phyloP scores from a whole-genome alignment of 352 stramenopile genomes.

The Phytopythium kandeliae region DNA sequence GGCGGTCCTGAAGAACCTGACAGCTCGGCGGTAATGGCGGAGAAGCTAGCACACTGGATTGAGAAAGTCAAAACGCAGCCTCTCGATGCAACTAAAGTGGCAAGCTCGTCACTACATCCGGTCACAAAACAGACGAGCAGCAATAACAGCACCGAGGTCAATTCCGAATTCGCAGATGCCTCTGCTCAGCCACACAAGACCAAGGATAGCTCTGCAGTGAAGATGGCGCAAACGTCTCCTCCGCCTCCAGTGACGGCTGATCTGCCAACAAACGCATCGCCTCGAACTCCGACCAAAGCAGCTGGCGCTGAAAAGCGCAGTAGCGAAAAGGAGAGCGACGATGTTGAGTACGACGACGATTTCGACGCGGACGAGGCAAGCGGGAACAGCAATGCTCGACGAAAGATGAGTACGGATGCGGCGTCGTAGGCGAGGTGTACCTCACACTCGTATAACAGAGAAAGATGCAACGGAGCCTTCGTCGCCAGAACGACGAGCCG shows the following conservation, averaged over 20 bases:
- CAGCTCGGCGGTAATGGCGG: conserved; percentile 16
- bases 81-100: too few species aligned
- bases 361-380: conserved; percentile 34
- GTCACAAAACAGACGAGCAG: not conserved
- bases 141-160: not conserved
- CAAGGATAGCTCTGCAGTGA: too few species aligned
- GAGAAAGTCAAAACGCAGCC: conserved; percentile 11
- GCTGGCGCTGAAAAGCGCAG: not conserved
- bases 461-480: too few species aligned
- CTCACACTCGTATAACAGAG: too few species aligned
- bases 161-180: too few species aligned
- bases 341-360: conserved; percentile 31
- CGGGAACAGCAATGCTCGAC: conserved; percentile 1
- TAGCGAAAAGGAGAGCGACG: conserved; percentile 15
- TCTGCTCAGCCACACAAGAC: not conserved
- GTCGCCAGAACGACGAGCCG: too few species aligned
- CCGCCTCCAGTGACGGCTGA: not conserved
- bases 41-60: conserved; percentile 26
- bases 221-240: not conserved
- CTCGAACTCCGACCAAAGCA: not conserved
- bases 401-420: not conserved
- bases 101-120: not conserved
- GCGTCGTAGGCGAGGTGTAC: not conserved
- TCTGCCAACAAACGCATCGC: not conserved
- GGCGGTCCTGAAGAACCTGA: conserved; percentile 9